Evolutionary conservation across 345 rosid species (phyloP), one percentile per base, ranked within the genome.

Genomic region (Brassica incana): DNA sequence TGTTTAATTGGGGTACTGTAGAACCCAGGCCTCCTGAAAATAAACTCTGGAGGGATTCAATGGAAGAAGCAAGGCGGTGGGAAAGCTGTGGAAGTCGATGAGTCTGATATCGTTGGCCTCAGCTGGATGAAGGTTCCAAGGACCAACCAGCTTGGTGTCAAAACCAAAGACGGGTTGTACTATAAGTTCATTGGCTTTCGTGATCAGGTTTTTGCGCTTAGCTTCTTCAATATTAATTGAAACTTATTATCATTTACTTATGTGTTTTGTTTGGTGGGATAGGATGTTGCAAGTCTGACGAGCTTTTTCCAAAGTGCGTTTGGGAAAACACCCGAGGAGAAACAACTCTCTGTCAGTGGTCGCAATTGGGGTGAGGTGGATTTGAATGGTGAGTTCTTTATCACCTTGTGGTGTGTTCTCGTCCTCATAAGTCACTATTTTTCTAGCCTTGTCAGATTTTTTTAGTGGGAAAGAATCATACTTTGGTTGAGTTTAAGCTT

Each of bases 41-140:
- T 95, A 8, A 80, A 73, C 77, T 85, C 92, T 0, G 92, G 96
- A 58, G 97, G 97, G 0, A 93, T 95, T 45, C 80, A 80, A 69
- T 95, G 99, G 99, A 95, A 92, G 93, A 95, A 93, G 82, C 95
- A 82, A 84, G 99, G 97, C 27, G 99, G 99, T 66, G 99, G 99
- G 54, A 95, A 93, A 81, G 92, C 93, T 58, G 97, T 93, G 30
- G 97, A 93, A 87, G 97, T 95, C 33, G 97, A 91, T 54, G 90
- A 90, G 83, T 77, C 90, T 56, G 97, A 95, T 81, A 85, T 95
- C 73, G 83, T 76, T 0, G 90, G 90, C 52, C 80, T 93, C 54
- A 83, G 92, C 66, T 95, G 98, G 99, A 95, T 83, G 93, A 91
- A 90, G 77, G 93, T 95, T 36, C 97, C 99, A 3, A 86, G 90